These are phyloP conservation scores for Colletotrichum sp. DNA, from an alignment of 2,329 filamentous ascomycete genomes.

Conservation along the genomic window DNA sequence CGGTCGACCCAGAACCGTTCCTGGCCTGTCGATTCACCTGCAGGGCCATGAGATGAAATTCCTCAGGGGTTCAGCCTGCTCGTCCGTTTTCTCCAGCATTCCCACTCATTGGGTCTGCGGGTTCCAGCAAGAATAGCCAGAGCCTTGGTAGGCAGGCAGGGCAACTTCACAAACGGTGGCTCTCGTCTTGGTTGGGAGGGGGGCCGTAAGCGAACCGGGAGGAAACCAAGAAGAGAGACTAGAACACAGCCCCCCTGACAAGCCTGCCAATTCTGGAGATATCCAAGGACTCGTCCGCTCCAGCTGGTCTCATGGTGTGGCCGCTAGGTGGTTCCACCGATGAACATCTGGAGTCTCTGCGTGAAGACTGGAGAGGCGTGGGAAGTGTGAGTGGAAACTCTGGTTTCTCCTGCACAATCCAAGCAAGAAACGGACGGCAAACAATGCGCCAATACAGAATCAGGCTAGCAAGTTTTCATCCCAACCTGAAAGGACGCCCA, in stretches of 20 bases:
- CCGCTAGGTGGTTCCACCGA: not conserved
- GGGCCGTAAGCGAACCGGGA: not conserved
- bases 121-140: not conserved
- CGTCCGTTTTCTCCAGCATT: not conserved
- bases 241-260: conserved; percentile 14
- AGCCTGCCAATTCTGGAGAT: not conserved
- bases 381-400: not conserved
- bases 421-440: not conserved
- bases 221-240: not conserved
- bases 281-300: not conserved
- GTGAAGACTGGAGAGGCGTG: not conserved
- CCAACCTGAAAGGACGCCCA: not conserved
- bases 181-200: not conserved
- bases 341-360: not conserved
- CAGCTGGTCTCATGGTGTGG: not conserved
- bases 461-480: not conserved
- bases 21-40: conserved; percentile 2
- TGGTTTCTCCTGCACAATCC: not conserved
- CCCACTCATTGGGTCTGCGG: not conserved
- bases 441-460: not conserved
- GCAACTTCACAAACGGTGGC: not conserved
- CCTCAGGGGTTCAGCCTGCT: not conserved
- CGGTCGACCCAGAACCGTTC: not conserved
- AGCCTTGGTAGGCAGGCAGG: not conserved
- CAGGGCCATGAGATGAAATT: conserved; percentile 4